Evolutionary conservation across 352 stramenopile genomes (phyloP).

Genomic region (Phytophthora idaei): DNA sequence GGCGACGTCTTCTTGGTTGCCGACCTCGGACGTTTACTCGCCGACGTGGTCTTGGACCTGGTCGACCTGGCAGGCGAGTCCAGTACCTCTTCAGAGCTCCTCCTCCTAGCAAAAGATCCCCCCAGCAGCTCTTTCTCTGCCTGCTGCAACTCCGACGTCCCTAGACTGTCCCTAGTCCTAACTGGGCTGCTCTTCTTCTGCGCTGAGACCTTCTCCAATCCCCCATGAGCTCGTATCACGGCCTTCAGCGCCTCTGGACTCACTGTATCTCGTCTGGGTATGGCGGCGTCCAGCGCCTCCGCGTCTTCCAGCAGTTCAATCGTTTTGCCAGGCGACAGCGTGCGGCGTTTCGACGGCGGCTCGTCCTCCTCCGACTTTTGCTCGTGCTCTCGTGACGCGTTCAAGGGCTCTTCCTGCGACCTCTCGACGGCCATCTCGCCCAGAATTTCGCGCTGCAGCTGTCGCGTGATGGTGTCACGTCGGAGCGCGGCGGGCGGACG

Average conservation of each 20-base stretch:
- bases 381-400: constrained; percentile 8
- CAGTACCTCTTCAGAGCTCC: constrained; percentile 5
- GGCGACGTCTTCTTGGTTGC: constrained; percentile 21
- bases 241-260: constrained; percentile 42
- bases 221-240: constrained; percentile 22
- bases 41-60: constrained; percentile 12
- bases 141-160: constrained; percentile 8
- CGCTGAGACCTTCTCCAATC: not conserved
- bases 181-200: constrained; percentile 2
- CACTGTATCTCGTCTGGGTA: constrained; percentile 42
- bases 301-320: constrained; percentile 32
- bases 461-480: constrained; percentile 57
- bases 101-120: not conserved
- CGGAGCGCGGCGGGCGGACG: constrained; percentile 29
- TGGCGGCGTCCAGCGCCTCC: constrained; percentile 18
- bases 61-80: constrained; percentile 14
- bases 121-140: constrained; percentile 5
- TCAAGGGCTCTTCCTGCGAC: not conserved
- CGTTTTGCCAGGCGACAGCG: constrained; percentile 57
- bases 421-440: constrained; percentile 19
- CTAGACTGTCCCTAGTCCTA: constrained; percentile 7
- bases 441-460: constrained; percentile 73
- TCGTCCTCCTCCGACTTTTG: constrained; percentile 22
- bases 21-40: constrained; percentile 18
- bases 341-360: constrained; percentile 20